Conservation (phyloP, 805 yeast species). For the Saccharomycopsis javanensis region DNA sequence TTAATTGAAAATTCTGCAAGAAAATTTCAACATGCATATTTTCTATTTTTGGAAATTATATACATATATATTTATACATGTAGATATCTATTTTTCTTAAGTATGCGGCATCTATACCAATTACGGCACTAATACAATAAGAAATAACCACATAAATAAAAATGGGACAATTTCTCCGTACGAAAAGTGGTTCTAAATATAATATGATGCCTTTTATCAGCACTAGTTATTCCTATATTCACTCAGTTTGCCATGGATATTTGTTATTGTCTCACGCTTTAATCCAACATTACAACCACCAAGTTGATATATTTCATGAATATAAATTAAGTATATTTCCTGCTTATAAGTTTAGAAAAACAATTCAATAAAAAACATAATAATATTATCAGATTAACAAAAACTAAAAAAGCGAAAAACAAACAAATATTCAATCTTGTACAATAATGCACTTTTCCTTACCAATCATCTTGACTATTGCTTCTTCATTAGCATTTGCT, state of each 20-base stretch:
- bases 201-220: too few relatives aligned
- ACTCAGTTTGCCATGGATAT: too few relatives aligned
- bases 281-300: too few relatives aligned
- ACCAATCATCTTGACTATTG: conserved; percentile 2
- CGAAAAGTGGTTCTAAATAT: too few relatives aligned
- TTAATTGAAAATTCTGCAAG: not conserved
- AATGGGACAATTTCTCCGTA: too few relatives aligned
- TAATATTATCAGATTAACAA: not conserved
- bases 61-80: not conserved
- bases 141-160: too few relatives aligned
- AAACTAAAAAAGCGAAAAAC: not conserved
- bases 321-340: not conserved
- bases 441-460: conserved; percentile 6
- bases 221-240: too few relatives aligned
- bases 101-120: not conserved
- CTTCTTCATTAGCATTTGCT: conserved; percentile 7
- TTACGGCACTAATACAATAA: not conserved
- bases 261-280: not conserved
- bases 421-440: too few relatives aligned
- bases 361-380: not conserved
- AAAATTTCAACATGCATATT: not conserved
- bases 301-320: too few relatives aligned
- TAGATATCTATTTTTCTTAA: not conserved
- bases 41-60: not conserved
- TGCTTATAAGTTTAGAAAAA: not conserved